Evolutionary conservation across 2,329 filamentous ascomycete species (phyloP), one percentile per base, ranked within the genome.

Genomic region (Aspergillus sp.): DNA sequence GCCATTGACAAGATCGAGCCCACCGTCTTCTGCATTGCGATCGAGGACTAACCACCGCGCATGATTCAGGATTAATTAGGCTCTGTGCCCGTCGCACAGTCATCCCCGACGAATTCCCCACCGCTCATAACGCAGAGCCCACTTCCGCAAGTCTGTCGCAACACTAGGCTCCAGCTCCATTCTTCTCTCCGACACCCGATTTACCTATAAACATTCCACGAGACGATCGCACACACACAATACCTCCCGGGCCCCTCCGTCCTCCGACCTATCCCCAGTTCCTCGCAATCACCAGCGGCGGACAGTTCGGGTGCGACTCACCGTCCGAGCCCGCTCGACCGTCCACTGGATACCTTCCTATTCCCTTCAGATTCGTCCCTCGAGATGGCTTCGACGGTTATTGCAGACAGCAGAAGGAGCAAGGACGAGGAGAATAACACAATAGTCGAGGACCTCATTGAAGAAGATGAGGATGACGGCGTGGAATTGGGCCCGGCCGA

Each of bases 381-480:
- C 16, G 11, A n/a, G 11, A 70, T 69, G 67, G 50, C 60, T 2
- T 57, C 65, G 3, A 54, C 64, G 43, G 55, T 60, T 46, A 59
- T 58, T 35, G 56, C 61, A 51, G 55, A 51, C 10, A 60, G 57
- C 9, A 62, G 60, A 38, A 61, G 60, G 46, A 60, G 60, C 47
- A 58, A 60, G 45, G 61, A 66, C 4, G 66, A 68, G 40, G 65
- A 69, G 16, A 58, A 57, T 49, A 64, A 65, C 38, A 56, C 57
- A 50, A 55, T 64, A 44, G 61, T 61, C 22, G 66, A 68, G 22
- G 65, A 69, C 22, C 36, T 51, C 24, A 59, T 67, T 48, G 67
- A 69, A 13, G 68, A 70, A n/a, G 66, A 71, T 20, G 68, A 73
- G 17, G 66, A 70, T 14, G 63, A 63, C 35, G 59, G 50, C 13